phyloP scores from a whole-genome alignment of 2,329 filamentous ascomycete genomes.

The Nemania serpens region DNA sequence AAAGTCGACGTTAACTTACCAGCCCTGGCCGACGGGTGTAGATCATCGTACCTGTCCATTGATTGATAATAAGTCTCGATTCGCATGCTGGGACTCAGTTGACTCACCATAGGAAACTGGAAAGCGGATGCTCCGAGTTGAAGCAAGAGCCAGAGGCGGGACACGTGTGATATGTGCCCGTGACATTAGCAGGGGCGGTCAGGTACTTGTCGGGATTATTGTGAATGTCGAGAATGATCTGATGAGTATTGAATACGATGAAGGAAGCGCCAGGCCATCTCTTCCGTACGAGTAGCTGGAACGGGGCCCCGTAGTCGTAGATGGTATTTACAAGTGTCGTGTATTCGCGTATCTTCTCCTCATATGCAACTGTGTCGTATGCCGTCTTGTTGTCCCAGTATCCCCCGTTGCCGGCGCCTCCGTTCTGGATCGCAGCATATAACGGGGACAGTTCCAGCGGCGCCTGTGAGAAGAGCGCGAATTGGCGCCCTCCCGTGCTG shows the following conservation, averaged over 20 bases:
- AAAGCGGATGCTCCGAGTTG: conserved; percentile 47
- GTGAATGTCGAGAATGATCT: conserved; percentile 68
- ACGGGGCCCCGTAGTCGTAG: conserved; percentile 55
- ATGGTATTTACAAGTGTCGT: conserved; percentile 55
- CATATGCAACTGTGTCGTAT: conserved; percentile 54
- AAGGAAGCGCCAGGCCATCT: conserved; percentile 64
- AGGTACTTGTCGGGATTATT: conserved; percentile 64
- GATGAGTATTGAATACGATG: conserved; percentile 70
- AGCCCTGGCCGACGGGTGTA: conserved; percentile 72
- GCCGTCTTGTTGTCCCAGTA: conserved; percentile 53
- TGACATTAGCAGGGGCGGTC: conserved; percentile 65
- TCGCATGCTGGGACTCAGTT: not conserved
- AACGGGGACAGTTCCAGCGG: conserved; percentile 71
- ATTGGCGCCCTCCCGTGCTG: conserved; percentile 67
- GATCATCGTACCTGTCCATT: conserved; percentile 59
- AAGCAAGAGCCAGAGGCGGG: conserved; percentile 42
- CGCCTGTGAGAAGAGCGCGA: conserved; percentile 72
- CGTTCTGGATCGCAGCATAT: conserved; percentile 58
- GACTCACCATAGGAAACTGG: conserved; percentile 69
- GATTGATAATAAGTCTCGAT: conserved; percentile 4
- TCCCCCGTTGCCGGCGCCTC: conserved; percentile 47
- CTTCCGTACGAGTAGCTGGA: conserved; percentile 48
- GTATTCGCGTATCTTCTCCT: conserved; percentile 56
- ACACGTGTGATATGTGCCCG: conserved; percentile 62
- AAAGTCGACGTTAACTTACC: conserved; percentile 48